Evolutionary conservation across 2,329 filamentous ascomycete species (phyloP).

Genomic region (Dothideomycetidae sp.): DNA sequence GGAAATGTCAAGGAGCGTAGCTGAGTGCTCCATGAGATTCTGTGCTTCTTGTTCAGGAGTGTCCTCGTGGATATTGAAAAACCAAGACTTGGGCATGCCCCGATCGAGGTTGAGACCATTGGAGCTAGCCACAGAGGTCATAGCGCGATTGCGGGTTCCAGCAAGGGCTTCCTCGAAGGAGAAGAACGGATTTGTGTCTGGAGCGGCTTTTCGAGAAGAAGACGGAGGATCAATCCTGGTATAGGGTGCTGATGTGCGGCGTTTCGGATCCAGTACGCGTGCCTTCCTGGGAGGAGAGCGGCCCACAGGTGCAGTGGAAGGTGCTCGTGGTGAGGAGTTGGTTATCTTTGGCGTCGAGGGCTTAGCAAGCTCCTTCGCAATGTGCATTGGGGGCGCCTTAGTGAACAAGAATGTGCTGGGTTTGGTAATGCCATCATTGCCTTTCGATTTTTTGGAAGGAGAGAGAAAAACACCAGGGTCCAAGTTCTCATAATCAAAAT

Average conservation of each 20-base stretch:
- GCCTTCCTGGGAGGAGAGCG: slow-evolving; percentile 62
- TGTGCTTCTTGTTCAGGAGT: slow-evolving; percentile 80
- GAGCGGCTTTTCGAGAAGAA: slow-evolving; percentile 37
- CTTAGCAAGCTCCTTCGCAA: slow-evolving; percentile 23
- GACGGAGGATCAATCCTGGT: slow-evolving; percentile 57
- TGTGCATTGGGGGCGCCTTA: slow-evolving; percentile 16
- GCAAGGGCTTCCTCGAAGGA: slow-evolving; percentile 73
- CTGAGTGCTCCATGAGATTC: slow-evolving; percentile 84
- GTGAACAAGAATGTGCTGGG: slow-evolving; percentile 27
- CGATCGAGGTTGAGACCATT: slow-evolving; percentile 40
- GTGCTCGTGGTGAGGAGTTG: slow-evolving; percentile 29
- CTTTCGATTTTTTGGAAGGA: slow-evolving; percentile 41
- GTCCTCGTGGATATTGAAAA: slow-evolving; percentile 91
- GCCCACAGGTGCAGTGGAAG: slow-evolving; percentile 52
- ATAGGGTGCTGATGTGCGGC: slow-evolving; percentile 50
- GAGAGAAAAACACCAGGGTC: slow-evolving; percentile 39
- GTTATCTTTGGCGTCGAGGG: slow-evolving; percentile 23
- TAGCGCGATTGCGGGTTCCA: slow-evolving; percentile 50
- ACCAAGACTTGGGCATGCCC: slow-evolving; percentile 51
- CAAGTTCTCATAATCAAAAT: slow-evolving; percentile 43
- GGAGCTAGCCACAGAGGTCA: slow-evolving; percentile 22
- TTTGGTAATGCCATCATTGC: slow-evolving; percentile 25
- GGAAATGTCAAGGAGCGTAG: slow-evolving; percentile 72
- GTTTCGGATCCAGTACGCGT: slow-evolving; percentile 48
- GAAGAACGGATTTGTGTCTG: slow-evolving; percentile 45